phyloP scores from a whole-genome alignment of 176 grass and related monocot genomes.

The Stipa capillata region DNA sequence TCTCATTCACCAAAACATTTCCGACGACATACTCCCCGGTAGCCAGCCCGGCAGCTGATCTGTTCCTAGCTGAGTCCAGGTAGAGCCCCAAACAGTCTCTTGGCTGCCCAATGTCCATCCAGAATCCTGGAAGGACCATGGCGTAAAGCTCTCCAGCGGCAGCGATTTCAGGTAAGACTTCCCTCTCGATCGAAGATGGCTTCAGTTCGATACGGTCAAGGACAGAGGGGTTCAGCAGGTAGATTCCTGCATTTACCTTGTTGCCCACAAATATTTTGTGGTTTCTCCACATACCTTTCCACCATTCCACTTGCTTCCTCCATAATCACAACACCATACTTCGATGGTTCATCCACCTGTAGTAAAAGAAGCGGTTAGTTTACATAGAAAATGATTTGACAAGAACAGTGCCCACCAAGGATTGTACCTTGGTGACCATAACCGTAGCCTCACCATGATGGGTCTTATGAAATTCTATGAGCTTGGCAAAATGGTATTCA shows the following conservation, averaged over 20 bases:
- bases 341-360: constrained; percentile 41
- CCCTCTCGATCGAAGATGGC: constrained; percentile 47
- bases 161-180: constrained; percentile 43
- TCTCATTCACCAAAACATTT: constrained; percentile 42
- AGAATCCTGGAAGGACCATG: constrained; percentile 51
- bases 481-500: constrained; percentile 39
- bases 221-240: constrained; percentile 44
- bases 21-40: constrained; percentile 24
- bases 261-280: constrained; percentile 40
- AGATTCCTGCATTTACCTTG: constrained; percentile 55
- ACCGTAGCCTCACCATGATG: constrained; percentile 40
- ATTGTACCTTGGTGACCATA: constrained; percentile 39
- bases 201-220: constrained; percentile 39
- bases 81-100: constrained; percentile 44
- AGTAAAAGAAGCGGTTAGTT: neutral
- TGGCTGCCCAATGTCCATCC: too few relatives aligned
- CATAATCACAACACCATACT: constrained; percentile 45
- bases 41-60: constrained; percentile 25
- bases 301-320: constrained; percentile 35
- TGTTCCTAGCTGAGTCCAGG: constrained; percentile 38
- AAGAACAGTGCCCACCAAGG: neutral
- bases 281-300: constrained; percentile 43
- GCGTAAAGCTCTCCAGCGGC: constrained; percentile 27
- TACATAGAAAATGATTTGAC: neutral
- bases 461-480: constrained; percentile 41